Conservation (phyloP, 2,329 filamentous ascomycete species). For the Alternaria viburni region DNA sequence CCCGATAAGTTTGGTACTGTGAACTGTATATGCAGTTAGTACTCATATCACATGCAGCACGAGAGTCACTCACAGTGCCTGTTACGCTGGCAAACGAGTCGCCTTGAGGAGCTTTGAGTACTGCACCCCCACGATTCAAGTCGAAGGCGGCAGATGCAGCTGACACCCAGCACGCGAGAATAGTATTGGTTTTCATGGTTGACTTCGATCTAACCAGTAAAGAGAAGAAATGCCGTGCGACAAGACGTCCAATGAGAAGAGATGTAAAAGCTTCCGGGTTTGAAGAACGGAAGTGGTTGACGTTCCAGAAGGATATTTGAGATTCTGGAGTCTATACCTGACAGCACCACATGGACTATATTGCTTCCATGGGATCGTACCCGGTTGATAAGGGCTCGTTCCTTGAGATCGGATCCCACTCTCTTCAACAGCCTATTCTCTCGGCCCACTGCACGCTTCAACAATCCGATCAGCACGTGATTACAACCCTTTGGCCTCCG, state of each 20-base stretch:
- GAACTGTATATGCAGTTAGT: conserved; percentile 12
- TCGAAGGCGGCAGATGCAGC: conserved; percentile 30
- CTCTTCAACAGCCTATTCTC: neutral
- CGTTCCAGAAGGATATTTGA: conserved; percentile 9
- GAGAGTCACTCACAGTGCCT: conserved; percentile 15
- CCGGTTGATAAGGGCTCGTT: conserved; percentile 10
- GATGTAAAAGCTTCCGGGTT: neutral
- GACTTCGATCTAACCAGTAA: neutral
- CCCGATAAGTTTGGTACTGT: conserved; percentile 28
- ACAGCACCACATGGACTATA: conserved; percentile 16
- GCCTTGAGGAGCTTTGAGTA: conserved; percentile 32
- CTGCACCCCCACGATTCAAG: conserved; percentile 29
- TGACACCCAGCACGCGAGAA: conserved; percentile 19
- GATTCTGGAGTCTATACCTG: conserved; percentile 1
- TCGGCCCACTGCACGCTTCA: conserved; percentile 1
- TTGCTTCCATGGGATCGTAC: conserved; percentile 15
- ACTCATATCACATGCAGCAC: neutral
- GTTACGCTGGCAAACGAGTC: conserved; percentile 29
- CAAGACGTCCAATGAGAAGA: conserved; percentile 3
- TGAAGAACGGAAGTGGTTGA: neutral
- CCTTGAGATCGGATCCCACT: neutral
- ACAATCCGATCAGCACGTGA: neutral
- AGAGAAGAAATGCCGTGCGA: neutral
- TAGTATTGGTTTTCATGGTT: conserved; percentile 19
- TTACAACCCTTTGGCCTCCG: neutral